Percentiles rank a stretch among this genome's conserved stretches.
Conservation (phyloP, 1,284 basidiomycete genomes). For the Malassezia japonica region DNA sequence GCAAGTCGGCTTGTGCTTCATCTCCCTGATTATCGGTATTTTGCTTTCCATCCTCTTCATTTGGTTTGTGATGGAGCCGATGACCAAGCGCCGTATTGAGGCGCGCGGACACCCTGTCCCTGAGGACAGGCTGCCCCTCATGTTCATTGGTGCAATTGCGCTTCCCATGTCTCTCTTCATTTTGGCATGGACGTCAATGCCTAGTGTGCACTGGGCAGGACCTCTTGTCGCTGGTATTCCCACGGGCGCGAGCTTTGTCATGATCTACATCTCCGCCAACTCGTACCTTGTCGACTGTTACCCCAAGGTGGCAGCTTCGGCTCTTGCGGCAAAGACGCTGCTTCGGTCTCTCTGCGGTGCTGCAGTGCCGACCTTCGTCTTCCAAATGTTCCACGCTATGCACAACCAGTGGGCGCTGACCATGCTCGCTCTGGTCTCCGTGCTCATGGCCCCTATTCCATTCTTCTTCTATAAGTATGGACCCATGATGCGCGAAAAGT, state of each 20-base stretch:
- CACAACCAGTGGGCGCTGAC: slow-evolving; percentile 67
- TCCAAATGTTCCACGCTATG: slow-evolving; percentile 54
- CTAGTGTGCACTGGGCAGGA: slow-evolving; percentile 49
- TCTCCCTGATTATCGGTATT: slow-evolving; percentile 44
- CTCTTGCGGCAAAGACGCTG: slow-evolving; percentile 60
- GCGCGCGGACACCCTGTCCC: slow-evolving; percentile 55
- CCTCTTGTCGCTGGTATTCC: slow-evolving; percentile 52
- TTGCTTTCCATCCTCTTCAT: slow-evolving; percentile 19
- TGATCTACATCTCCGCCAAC: background rate
- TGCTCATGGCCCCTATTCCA: slow-evolving; percentile 63
- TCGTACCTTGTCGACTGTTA: background rate
- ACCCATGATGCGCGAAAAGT: slow-evolving; percentile 49
- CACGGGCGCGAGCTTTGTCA: slow-evolving; percentile 35
- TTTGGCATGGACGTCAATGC: slow-evolving; percentile 37
- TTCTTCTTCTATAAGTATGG: slow-evolving; percentile 51
- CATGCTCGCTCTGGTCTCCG: slow-evolving; percentile 62
- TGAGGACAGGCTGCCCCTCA: slow-evolving; percentile 33
- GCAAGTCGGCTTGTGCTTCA: slow-evolving; percentile 42
- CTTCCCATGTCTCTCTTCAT: slow-evolving; percentile 51
- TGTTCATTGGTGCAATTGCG: slow-evolving; percentile 41
- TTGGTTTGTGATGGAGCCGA: slow-evolving; percentile 35
- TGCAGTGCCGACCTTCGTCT: slow-evolving; percentile 52
- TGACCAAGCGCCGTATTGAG: background rate
- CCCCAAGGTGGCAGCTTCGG: slow-evolving; percentile 18
- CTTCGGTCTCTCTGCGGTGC: slow-evolving; percentile 59